Base-by-base conservation (phyloP, 768 basidiomycete species). In the Sporobolomyces pararoseus region DNA sequence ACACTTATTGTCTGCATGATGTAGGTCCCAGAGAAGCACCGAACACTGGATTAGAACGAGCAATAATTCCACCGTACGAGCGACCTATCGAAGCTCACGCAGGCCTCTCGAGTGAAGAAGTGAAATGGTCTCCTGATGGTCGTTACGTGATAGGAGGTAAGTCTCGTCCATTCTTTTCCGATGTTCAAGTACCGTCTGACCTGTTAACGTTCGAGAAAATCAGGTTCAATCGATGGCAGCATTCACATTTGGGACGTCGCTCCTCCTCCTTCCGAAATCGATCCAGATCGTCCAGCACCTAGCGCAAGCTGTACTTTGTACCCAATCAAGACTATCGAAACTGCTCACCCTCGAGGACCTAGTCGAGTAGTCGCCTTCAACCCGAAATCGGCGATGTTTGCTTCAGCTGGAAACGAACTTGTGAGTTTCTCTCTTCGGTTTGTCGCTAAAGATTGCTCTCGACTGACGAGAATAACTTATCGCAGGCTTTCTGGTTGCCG, bases 61-160 rank as follows among this genome's bases (percentile, higher is more conserved):
- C 88, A 51, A 80, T 79, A 53, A 34, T 37, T 27, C 76, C 80
- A 68, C 82, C 79, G 44, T 79, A 78, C 47, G 86, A 81, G 58
- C 70, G 53, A 71, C 73, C 55, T 87, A 90, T 75, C 84, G 87
- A 78, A 86, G 90, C 61, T 78, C 82, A 63, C 21, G 87, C 88
- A 73, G 93, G 92, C 2, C 86, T 85, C 65, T 94, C 91, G 68
- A 91, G 94, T 17, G 92, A 97, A 78, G 96, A 98, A 81, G 88
- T 94, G 6, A 85, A 85, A 16, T 98, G 91, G 91, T 93, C 90
- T 4, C 90, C 91, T 0, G 95, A 99, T 79, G 92, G 91, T 79
- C 90, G 90, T 79, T 99, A 85, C 76, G 83, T 98, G 50, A 79
- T 96, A 7, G 84, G 89, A 27, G 96, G 96, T 23, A 4, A 27